Base-by-base conservation (phyloP, 1,284 basidiomycete species). In the Rhodotorula sp. region DNA sequence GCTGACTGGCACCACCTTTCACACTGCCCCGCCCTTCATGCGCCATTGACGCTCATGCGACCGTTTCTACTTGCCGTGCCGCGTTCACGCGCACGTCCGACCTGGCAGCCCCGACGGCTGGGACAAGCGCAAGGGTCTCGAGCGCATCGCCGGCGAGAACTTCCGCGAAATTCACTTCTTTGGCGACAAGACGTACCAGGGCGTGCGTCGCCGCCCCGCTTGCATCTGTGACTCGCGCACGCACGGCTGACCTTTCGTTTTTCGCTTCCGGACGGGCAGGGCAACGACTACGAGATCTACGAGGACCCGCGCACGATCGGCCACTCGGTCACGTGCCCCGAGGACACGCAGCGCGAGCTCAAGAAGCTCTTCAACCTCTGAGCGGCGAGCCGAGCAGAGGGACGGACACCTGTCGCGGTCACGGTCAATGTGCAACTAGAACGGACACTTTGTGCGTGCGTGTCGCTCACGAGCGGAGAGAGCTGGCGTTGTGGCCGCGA, bases 151-250 rank as follows among this genome's bases (percentile, higher is more conserved):
- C 74, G 84, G 87, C 70, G 93, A 96, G 79, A 86, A 87, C 3
- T 99, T 97, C 81, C 90, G 92, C 62, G 91, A 95, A 81, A 96
- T 99, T 63, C 94, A 98, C 84, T 99, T 99, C 86, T 96, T 98
- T 79, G 96, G 96, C 56, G 96, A 99, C 85, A 98, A 93, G 82
- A 93, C 91, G 0, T 85, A 89, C 79, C 80, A 88, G 85, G 78
- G 93, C 34, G 27, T 82, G 79, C 80, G 78, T 80, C 63, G 53
- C 2, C 50, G 45, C 41, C 23, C n/a, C 34, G 16, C 42, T 45
- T 34, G 34, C 55, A 9, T 19, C 25, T 8, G 9, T 45, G 57
- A 9, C 14, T 41, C 41, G 4, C 27, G 14, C 17, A 7, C 23
- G 3, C 7, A 48, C 21, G 25, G n/a, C 57, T 72, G 9, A 60